phyloP scores from a whole-genome alignment of 208 protist genomes.

The Crithidia acanthocephali region DNA sequence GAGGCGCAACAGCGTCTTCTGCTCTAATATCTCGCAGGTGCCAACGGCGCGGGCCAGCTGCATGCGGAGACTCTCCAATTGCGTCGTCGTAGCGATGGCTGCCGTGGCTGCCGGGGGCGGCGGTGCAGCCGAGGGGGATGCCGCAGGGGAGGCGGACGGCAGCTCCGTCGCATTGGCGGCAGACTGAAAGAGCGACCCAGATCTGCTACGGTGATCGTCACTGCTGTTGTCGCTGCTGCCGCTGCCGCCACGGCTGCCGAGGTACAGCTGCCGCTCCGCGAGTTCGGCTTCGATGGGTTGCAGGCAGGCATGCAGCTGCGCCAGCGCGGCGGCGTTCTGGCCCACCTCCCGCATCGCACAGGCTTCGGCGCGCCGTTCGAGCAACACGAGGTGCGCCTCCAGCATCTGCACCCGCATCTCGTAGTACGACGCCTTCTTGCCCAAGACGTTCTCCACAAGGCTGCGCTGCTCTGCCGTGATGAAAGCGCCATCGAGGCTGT shows the following conservation, averaged over 20 bases:
- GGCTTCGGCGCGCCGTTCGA: constrained; percentile 38
- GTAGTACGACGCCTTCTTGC: constrained; percentile 96
- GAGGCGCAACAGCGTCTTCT: constrained; percentile 43
- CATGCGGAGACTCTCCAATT: constrained; percentile 32
- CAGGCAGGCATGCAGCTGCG: constrained; percentile 35
- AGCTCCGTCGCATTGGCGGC: no score
- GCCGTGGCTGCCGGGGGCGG: no score
- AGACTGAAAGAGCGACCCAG: constrained; percentile 8
- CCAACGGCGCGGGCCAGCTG: constrained; percentile 60
- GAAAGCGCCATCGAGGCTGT: constrained; percentile 76
- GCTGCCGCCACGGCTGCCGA: neutral
- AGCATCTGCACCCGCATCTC: constrained; percentile 93
- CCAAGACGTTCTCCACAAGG: constrained; percentile 85
- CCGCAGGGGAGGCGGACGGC: no score
- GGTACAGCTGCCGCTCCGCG: constrained; percentile 42
- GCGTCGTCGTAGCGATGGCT: no score
- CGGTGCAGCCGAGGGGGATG: no score
- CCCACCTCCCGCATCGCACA: constrained; percentile 22
- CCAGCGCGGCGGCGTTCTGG: constrained; percentile 33
- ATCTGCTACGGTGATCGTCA: neutral
- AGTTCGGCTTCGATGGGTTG: constrained; percentile 41
- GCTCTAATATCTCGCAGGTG: constrained; percentile 67
- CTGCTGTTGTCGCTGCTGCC: neutral
- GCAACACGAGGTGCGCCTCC: constrained; percentile 77
- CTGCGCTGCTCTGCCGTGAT: constrained; percentile 84